Evolutionary conservation across 2,329 filamentous ascomycete genomes (phyloP).

Genomic region (Clarireedia hainanense): DNA sequence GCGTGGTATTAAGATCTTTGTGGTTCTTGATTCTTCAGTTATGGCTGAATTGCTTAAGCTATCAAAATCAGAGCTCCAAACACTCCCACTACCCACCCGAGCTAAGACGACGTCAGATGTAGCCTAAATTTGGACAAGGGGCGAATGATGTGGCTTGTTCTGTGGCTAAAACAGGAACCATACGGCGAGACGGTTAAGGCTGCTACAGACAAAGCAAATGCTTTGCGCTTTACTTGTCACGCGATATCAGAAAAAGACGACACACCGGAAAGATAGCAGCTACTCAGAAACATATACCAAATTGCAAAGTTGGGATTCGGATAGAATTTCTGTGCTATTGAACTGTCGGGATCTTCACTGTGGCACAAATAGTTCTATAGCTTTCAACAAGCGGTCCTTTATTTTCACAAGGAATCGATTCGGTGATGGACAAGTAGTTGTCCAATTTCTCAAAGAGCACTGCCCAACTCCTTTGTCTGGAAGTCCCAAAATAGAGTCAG

Average conservation of each 20-base stretch:
- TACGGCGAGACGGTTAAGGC: too few species aligned
- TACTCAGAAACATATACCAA: too few species aligned
- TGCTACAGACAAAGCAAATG: too few species aligned
- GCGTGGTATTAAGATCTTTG: background rate
- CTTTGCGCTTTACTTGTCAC: too few species aligned
- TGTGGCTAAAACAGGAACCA: too few species aligned
- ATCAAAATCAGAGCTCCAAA: background rate
- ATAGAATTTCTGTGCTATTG: too few species aligned
- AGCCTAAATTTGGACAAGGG: background rate
- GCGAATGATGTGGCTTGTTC: background rate
- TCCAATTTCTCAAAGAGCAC: background rate
- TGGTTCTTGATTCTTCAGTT: background rate
- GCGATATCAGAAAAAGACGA: too few species aligned
- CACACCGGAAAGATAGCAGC: too few species aligned
- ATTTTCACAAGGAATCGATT: background rate
- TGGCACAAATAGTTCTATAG: too few species aligned
- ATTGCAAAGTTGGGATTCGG: too few species aligned
- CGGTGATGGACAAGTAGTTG: too few species aligned
- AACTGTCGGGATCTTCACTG: too few species aligned
- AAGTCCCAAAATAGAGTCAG: background rate
- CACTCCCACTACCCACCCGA: background rate
- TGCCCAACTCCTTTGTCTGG: background rate
- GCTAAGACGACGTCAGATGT: constrained; percentile 6
- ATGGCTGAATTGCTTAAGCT: background rate
- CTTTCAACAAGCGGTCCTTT: background rate